These are phyloP conservation scores for Debaryomyces fabryi DNA, from an alignment of 1,139 yeast species.

Conservation along the genomic window DNA sequence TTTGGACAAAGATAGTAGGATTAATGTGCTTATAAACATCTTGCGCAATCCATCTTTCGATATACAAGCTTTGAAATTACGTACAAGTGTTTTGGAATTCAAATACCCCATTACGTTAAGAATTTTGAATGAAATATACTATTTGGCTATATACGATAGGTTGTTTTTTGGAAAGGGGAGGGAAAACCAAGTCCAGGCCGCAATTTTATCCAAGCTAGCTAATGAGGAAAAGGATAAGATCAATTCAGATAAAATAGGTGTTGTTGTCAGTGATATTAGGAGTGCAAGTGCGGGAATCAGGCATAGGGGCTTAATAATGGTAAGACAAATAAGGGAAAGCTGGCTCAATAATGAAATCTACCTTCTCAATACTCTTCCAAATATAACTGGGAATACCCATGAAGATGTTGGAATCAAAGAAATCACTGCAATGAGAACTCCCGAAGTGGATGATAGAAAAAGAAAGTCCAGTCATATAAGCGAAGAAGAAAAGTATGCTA, in stretches of 20 bases:
- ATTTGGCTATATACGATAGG: constrained; percentile 32
- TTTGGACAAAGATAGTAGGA: constrained; percentile 58
- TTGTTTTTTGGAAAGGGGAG: constrained; percentile 20
- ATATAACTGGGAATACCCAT: background rate
- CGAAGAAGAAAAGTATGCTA: background rate
- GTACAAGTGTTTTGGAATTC: constrained; percentile 15
- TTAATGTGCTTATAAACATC: constrained; percentile 50
- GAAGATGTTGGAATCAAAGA: background rate
- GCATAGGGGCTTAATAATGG: constrained; percentile 20
- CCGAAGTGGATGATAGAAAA: background rate
- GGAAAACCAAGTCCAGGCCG: constrained; percentile 9
- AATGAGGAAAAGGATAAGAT: constrained; percentile 13
- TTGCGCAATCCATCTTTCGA: constrained; percentile 29
- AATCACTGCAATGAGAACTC: background rate
- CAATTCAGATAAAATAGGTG: constrained; percentile 9
- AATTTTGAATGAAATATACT: constrained; percentile 31
- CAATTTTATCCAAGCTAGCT: constrained; percentile 10
- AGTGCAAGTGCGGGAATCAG: constrained; percentile 10
- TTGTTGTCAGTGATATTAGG: constrained; percentile 21
- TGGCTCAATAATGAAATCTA: constrained; percentile 16
- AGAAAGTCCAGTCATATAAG: background rate
- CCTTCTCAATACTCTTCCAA: constrained; percentile 12
- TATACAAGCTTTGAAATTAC: constrained; percentile 25
- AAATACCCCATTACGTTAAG: constrained; percentile 15
- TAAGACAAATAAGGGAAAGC: constrained; percentile 17